A percentile compares a stretch with the other conserved stretches of the same genome.
Conservation (phyloP, 192 early-diverging fungal species). For the Coemansia sp. region DNA sequence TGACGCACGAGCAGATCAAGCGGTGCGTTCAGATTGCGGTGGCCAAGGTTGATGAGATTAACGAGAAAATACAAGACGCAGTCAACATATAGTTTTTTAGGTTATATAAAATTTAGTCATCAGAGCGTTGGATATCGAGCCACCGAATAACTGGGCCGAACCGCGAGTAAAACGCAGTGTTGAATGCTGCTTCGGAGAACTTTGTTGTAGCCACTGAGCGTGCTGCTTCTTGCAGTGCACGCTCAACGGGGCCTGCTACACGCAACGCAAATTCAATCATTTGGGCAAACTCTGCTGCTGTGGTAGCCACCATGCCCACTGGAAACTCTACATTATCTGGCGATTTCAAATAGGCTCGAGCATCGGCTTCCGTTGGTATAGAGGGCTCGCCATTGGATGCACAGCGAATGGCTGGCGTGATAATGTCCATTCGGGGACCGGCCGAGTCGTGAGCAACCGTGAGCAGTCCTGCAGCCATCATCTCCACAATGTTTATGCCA, state of each 20-base stretch:
- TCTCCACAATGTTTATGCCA: constrained; percentile 96
- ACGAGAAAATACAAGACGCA: constrained; percentile 75
- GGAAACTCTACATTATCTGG: constrained; percentile 13
- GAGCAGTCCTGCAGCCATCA: constrained; percentile 71
- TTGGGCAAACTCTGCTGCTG: constrained; percentile 66
- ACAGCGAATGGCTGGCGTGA: constrained; percentile 34
- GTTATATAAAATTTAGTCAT: constrained; percentile 2
- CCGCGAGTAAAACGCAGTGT: constrained; percentile 25
- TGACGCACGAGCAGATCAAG: constrained; percentile 73
- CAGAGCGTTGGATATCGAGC: constrained; percentile 40
- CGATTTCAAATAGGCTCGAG: constrained; percentile 12
- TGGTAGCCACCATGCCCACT: constrained; percentile 65
- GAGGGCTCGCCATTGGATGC: neutral
- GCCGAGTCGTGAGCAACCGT: constrained; percentile 52
- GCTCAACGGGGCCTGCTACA: constrained; percentile 48
- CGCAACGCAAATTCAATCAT: constrained; percentile 45
- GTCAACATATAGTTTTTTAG: constrained; percentile 45
- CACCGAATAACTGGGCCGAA: constrained; percentile 47
- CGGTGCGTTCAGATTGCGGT: constrained; percentile 82
- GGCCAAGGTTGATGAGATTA: constrained; percentile 59
- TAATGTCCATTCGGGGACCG: constrained; percentile 48
- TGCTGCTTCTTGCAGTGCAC: constrained; percentile 61
- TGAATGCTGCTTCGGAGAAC: constrained; percentile 72
- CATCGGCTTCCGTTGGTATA: constrained; percentile 8
- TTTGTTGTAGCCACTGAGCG: constrained; percentile 61